A percentile compares a stretch with the other conserved stretches of the same genome.
Evolutionary conservation across 192 early-diverging fungal genomes (phyloP).

Genomic region (Lobosporangium transversale): DNA sequence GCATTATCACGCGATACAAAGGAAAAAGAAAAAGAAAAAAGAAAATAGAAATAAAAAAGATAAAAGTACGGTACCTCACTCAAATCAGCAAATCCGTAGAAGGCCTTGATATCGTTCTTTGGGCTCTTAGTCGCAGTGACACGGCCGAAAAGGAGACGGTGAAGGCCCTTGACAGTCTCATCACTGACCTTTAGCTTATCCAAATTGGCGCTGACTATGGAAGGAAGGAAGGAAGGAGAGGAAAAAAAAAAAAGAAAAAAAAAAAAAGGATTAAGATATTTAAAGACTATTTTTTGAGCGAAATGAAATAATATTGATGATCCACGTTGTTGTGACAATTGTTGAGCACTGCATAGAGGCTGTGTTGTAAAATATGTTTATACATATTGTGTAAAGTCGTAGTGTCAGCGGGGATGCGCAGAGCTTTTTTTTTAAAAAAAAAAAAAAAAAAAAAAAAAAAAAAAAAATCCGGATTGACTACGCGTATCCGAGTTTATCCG

Average conservation of each 20-base stretch:
- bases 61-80: constrained; percentile 23
- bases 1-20: too few species aligned
- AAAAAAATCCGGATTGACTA: too few species aligned
- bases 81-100: constrained; percentile 38
- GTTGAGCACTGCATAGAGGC: too few species aligned
- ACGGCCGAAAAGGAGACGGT: constrained; percentile 37
- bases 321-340: too few species aligned
- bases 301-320: neutral
- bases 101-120: constrained; percentile 44
- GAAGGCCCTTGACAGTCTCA: constrained; percentile 38
- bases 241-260: neutral
- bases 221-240: neutral
- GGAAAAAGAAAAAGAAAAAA: neutral
- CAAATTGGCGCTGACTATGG: constrained; percentile 41
- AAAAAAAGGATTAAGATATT: neutral
- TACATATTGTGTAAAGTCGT: too few species aligned
- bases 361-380: too few species aligned
- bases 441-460: too few species aligned
- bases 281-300: neutral
- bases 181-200: constrained; percentile 47
- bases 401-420: too few species aligned
- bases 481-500: too few species aligned
- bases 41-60: too few species aligned
- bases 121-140: constrained; percentile 29
- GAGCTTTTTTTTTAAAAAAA: too few species aligned